Conservation (phyloP, 768 basidiomycete genomes). For the Suillus bovinus region DNA sequence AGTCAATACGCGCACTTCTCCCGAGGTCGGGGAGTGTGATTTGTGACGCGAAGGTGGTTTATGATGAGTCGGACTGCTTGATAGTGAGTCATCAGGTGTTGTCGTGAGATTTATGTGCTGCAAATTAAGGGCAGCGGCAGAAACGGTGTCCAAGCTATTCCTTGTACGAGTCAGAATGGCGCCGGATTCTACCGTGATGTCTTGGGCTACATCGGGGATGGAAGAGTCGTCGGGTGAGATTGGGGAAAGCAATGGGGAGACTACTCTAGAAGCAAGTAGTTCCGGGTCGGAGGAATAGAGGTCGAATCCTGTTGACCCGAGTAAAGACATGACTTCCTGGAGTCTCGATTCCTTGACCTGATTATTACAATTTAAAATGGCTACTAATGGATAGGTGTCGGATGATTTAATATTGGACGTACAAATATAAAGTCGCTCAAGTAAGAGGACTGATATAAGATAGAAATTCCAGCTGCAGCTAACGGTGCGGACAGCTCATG, state of each 20-base stretch:
- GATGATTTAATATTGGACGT: constrained; percentile 25
- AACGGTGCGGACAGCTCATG: constrained; percentile 76
- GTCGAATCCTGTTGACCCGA: constrained; percentile 65
- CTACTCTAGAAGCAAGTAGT: constrained; percentile 30
- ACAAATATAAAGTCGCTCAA: constrained; percentile 84
- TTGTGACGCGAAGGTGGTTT: constrained; percentile 33
- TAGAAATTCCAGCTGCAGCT: constrained; percentile 76
- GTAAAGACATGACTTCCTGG: constrained; percentile 58
- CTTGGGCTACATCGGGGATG: constrained; percentile 28
- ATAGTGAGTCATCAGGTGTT: constrained; percentile 8
- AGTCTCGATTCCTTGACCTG: constrained; percentile 71
- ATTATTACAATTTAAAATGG: constrained; percentile 8
- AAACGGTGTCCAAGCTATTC: constrained; percentile 37
- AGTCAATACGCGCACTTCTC: constrained; percentile 62
- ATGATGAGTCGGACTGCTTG: constrained; percentile 12
- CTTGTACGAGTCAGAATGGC: constrained; percentile 52
- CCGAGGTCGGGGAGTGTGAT: constrained; percentile 55
- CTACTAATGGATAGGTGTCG: no score
- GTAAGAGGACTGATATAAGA: constrained; percentile 82
- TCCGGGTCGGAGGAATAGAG: constrained; percentile 53
- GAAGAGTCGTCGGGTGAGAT: constrained; percentile 31
- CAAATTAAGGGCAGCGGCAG: constrained; percentile 14
- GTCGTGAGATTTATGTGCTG: constrained; percentile 7
- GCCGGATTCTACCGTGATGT: constrained; percentile 35
- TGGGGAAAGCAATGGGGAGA: constrained; percentile 34